phyloP scores from a whole-genome alignment of 192 early-diverging fungal genomes.

The Paraglomus brasilianum region DNA sequence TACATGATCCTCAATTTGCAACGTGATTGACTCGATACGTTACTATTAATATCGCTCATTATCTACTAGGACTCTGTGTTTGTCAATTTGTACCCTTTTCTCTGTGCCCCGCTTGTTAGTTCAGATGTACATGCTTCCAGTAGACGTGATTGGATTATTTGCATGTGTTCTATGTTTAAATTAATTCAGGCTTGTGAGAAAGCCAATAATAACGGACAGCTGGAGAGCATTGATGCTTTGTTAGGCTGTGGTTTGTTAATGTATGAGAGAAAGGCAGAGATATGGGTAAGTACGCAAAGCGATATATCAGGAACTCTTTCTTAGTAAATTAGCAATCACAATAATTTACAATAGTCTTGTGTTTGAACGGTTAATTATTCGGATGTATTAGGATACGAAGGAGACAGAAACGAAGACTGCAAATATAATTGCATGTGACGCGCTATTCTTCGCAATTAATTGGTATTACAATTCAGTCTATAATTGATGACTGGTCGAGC shows the following conservation, averaged over 20 bases:
- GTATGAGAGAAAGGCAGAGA: slow-evolving; percentile 41
- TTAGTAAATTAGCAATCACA: not conserved
- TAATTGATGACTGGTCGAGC: slow-evolving; percentile 30
- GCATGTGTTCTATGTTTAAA: slow-evolving; percentile 66
- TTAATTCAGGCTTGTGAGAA: slow-evolving; percentile 73
- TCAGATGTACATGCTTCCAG: slow-evolving; percentile 27
- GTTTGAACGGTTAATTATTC: too few species aligned
- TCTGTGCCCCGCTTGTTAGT: slow-evolving; percentile 36
- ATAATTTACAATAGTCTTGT: not conserved
- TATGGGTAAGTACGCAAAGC: slow-evolving; percentile 32
- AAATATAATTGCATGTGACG: slow-evolving; percentile 30
- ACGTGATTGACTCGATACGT: not conserved
- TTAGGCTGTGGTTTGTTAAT: slow-evolving; percentile 64
- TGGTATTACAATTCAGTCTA: slow-evolving; percentile 44
- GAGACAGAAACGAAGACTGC: not conserved
- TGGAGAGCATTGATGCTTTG: slow-evolving; percentile 67
- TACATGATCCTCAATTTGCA: not conserved
- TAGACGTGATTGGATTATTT: slow-evolving; percentile 42
- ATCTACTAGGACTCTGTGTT: slow-evolving; percentile 34
- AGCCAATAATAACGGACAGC: slow-evolving; percentile 45
- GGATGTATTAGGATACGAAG: too few species aligned
- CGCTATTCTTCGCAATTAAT: slow-evolving; percentile 50
- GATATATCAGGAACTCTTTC: not conserved
- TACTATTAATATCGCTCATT: not conserved
- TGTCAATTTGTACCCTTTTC: slow-evolving; percentile 38